Evolutionary conservation across 2,329 filamentous ascomycete genomes (phyloP).

Genomic region (Macroventuria anomochaeta): DNA sequence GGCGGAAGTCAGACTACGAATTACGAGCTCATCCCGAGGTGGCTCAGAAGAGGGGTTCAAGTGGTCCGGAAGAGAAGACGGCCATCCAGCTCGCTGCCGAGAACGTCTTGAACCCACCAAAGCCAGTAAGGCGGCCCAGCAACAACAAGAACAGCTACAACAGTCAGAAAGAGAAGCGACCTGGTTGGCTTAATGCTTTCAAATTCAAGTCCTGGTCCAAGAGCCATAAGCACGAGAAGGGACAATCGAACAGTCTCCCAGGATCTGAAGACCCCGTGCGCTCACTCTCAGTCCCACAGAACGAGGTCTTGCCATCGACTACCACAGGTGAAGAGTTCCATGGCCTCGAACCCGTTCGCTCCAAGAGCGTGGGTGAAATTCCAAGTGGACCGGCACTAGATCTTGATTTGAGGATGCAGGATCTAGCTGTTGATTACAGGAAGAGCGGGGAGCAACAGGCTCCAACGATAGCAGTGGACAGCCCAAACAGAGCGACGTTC

Average conservation of each 20-base stretch:
- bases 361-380: slow-evolving; percentile 44
- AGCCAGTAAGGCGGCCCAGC: slow-evolving; percentile 17
- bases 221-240: slow-evolving; percentile 30
- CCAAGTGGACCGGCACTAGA: slow-evolving; percentile 32
- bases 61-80: slow-evolving; percentile 22
- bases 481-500: slow-evolving; percentile 15
- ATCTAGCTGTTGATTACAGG: slow-evolving; percentile 21
- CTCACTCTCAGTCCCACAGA: slow-evolving; percentile 34
- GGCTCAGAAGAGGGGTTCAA: background rate
- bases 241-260: slow-evolving; percentile 32
- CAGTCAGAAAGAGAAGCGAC: slow-evolving; percentile 36
- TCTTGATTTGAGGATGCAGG: slow-evolving; percentile 35
- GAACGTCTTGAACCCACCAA: slow-evolving; percentile 23
- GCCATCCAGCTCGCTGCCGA: slow-evolving; percentile 33
- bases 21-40: slow-evolving; percentile 20
- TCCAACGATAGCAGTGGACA: slow-evolving; percentile 11
- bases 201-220: slow-evolving; percentile 39
- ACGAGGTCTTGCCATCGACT: slow-evolving; percentile 20
- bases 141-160: slow-evolving; percentile 24
- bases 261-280: slow-evolving; percentile 28
- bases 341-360: slow-evolving; percentile 37
- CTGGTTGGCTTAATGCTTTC: slow-evolving; percentile 40
- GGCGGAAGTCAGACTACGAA: slow-evolving; percentile 35
- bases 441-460: slow-evolving; percentile 18
- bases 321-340: slow-evolving; percentile 23